phyloP scores from a whole-genome alignment of 108 stramenopile genomes.

The Heterococcus sp. region DNA sequence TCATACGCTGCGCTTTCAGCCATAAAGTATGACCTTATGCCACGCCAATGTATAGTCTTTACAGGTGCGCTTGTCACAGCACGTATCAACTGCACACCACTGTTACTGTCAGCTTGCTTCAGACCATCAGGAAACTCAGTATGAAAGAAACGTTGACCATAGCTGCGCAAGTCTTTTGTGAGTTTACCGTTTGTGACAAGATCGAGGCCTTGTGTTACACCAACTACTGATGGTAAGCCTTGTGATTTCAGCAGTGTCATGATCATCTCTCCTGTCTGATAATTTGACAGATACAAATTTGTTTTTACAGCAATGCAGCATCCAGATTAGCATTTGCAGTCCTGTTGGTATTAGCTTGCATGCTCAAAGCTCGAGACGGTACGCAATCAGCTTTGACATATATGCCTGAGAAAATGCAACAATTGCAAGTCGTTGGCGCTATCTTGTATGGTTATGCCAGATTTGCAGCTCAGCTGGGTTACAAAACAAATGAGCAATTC shows the following conservation, averaged over 20 bases:
- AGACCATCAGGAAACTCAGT: conserved; percentile 54
- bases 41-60: conserved; percentile 53
- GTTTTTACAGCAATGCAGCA: too few species aligned
- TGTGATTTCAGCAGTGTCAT: conserved; percentile 85
- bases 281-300: too few species aligned
- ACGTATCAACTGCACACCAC: conserved; percentile 51
- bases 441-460: too few species aligned
- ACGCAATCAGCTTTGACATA: too few species aligned
- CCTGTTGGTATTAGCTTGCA: too few species aligned
- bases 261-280: conserved; percentile 74
- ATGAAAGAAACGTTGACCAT: conserved; percentile 52
- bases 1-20: conserved; percentile 71
- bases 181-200: conserved; percentile 12
- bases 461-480: too few species aligned
- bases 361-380: too few species aligned
- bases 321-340: too few species aligned
- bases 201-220: conserved; percentile 65
- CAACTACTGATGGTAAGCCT: conserved; percentile 85
- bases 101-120: conserved; percentile 48
- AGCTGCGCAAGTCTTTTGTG: conserved; percentile 29
- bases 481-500: too few species aligned
- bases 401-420: too few species aligned
- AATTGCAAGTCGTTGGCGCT: too few species aligned
- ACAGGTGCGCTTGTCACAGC: conserved; percentile 55
- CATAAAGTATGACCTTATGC: conserved; percentile 71